Percentiles rank a stretch among this genome's conserved stretches.
These are phyloP conservation scores for Prillingera fragicola DNA, from an alignment of 1,284 basidiomycete genomes.

Conservation along the genomic window DNA sequence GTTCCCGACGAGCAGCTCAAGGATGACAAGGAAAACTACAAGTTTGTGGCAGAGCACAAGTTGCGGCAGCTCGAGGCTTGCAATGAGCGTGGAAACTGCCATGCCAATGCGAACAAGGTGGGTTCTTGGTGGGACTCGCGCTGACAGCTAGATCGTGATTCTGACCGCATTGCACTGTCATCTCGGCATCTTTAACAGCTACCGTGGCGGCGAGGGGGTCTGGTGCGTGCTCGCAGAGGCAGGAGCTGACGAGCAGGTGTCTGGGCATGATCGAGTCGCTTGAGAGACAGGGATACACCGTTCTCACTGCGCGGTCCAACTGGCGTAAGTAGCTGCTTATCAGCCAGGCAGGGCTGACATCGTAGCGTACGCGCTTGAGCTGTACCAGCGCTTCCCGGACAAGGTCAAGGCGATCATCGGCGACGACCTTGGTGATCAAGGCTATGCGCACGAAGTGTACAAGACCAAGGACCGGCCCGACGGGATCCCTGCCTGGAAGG, in stretches of 20 bases:
- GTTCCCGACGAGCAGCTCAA: too few species aligned
- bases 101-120: slow-evolving; percentile 13
- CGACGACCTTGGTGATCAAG: slow-evolving; percentile 5
- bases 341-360: not conserved
- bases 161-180: not conserved
- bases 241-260: too few species aligned
- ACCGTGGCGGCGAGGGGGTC: slow-evolving; percentile 1
- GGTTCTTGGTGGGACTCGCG: too few species aligned
- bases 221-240: too few species aligned
- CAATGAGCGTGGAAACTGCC: slow-evolving; percentile 9
- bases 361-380: slow-evolving; percentile 23
- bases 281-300: slow-evolving; percentile 22
- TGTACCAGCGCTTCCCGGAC: slow-evolving; percentile 23
- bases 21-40: too few species aligned
- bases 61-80: slow-evolving; percentile 12
- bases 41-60: slow-evolving; percentile 14
- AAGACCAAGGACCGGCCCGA: slow-evolving; percentile 13
- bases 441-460: slow-evolving; percentile 2
- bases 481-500: slow-evolving; percentile 32
- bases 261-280: slow-evolving; percentile 12
- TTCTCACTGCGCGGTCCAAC: slow-evolving; percentile 17
- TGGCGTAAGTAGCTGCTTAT: slow-evolving; percentile 25
- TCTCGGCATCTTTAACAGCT: not conserved
- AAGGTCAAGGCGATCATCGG: slow-evolving; percentile 18
- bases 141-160: not conserved